A percentile compares a stretch with the other conserved stretches of the same genome.
These are phyloP conservation scores for Mycena maculata DNA, from an alignment of 768 basidiomycete species.

Conservation along the genomic window DNA sequence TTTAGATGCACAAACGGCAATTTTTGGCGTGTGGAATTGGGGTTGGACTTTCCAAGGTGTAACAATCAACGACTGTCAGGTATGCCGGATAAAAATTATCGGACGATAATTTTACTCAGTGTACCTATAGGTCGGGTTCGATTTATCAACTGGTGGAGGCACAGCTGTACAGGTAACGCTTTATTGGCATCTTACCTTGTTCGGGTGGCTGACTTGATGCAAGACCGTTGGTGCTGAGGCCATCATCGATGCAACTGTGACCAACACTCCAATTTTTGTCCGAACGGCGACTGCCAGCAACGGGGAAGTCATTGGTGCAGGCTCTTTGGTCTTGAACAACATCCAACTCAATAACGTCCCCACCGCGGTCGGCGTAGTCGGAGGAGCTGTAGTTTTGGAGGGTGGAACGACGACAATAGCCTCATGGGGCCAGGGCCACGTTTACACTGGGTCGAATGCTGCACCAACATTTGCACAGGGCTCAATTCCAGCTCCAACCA, in stretches of 20 bases:
- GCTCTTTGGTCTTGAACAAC: conserved; percentile 76
- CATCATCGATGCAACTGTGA: conserved; percentile 71
- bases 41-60: conserved; percentile 62
- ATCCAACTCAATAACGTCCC: conserved; percentile 68
- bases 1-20: not conserved
- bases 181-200: too few relatives aligned
- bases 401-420: conserved; percentile 71
- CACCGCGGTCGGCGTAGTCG: conserved; percentile 67
- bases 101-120: conserved; percentile 5
- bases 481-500: conserved; percentile 58
- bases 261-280: conserved; percentile 73
- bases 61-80: conserved; percentile 54
- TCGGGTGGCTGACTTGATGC: not conserved
- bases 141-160: conserved; percentile 62
- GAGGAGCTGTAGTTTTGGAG: conserved; percentile 62
- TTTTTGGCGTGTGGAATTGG: conserved; percentile 30
- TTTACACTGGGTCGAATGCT: conserved; percentile 65
- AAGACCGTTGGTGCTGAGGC: conserved; percentile 68
- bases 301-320: conserved; percentile 53
- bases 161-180: conserved; percentile 53
- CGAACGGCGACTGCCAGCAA: conserved; percentile 60
- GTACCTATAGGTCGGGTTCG: conserved; percentile 62
- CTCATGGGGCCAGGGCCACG: conserved; percentile 84
- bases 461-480: conserved; percentile 62
- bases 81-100: conserved; percentile 22